phyloP scores from a whole-genome alignment of 1,139 yeast genomes.

The Lizanozyma gosingica region DNA sequence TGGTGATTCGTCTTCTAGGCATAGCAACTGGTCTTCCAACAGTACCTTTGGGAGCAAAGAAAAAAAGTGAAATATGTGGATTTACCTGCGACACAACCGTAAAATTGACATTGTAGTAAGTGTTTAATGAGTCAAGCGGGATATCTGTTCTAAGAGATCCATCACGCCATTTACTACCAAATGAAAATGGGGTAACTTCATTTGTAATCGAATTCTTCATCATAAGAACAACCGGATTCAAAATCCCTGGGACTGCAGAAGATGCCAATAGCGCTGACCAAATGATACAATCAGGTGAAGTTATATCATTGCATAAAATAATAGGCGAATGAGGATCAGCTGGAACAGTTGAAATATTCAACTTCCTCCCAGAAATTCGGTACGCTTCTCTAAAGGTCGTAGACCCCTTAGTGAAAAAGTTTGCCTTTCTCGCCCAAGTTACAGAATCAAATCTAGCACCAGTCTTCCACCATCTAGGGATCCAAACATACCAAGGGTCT shows the following conservation, averaged over 20 bases:
- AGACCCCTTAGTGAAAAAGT: conserved; percentile 67
- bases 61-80: conserved; percentile 71
- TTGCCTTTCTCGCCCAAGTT: conserved; percentile 62
- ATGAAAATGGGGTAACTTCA: conserved; percentile 53
- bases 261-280: conserved; percentile 76
- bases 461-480: conserved; percentile 58
- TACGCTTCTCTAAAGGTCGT: conserved; percentile 65
- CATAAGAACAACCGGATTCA: conserved; percentile 75
- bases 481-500: conserved; percentile 54
- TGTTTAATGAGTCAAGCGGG: conserved; percentile 59
- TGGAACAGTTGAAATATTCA: conserved; percentile 73
- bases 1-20: conserved; percentile 35
- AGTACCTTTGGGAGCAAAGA: conserved; percentile 73
- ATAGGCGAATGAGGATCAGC: conserved; percentile 80
- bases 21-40: conserved; percentile 70
- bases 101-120: conserved; percentile 72
- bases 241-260: conserved; percentile 79
- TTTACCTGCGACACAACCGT: conserved; percentile 75
- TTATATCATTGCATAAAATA: conserved; percentile 65
- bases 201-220: conserved; percentile 45
- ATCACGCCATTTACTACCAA: conserved; percentile 72
- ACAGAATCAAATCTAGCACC: conserved; percentile 75
- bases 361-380: conserved; percentile 57
- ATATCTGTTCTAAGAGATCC: conserved; percentile 68
- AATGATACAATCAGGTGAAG: conserved; percentile 75